A percentile compares a stretch with the other conserved stretches of the same genome.
Conservation (phyloP, 805 yeast species). For the Candida broadrunensis region DNA sequence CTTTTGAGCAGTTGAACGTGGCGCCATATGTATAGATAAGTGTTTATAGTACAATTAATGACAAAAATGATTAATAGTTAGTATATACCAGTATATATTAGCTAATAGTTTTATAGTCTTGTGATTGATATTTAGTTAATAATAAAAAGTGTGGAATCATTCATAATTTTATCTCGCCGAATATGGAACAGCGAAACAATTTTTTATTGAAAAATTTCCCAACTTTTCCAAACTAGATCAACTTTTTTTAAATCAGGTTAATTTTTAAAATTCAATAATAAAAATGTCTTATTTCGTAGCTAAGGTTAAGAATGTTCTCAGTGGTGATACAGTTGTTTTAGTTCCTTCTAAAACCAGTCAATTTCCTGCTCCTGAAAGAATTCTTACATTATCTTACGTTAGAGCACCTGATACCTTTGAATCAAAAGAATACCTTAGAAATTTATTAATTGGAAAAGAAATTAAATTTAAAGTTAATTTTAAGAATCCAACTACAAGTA, state of each 20-base stretch:
- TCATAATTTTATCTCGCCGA: no score
- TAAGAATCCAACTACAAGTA: conserved; percentile 46
- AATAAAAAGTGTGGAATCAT: no score
- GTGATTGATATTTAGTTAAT: no score
- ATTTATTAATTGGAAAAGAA: conserved; percentile 60
- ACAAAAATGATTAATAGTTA: no score
- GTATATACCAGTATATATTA: no score
- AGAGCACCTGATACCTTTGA: conserved; percentile 59
- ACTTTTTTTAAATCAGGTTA: no score
- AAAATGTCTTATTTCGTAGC: conserved; percentile 34
- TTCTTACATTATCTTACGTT: conserved; percentile 62
- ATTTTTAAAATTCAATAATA: no score
- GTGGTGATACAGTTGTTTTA: conserved; percentile 69
- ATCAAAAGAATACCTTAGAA: conserved; percentile 60
- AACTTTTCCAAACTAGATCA: no score
- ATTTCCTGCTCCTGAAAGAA: conserved; percentile 51
- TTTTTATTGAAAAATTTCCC: no score
- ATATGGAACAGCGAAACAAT: no score
- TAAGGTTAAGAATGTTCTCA: conserved; percentile 65
- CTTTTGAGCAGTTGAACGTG: conserved; percentile 69
- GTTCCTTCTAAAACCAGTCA: conserved; percentile 45
- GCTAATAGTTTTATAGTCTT: no score
- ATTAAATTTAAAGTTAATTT: conserved; percentile 58
- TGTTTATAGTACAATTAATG: no score
- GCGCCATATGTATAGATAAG: conserved; percentile 16